Evolutionary conservation across 2,329 filamentous ascomycete genomes (phyloP), one percentile per base, ranked within the genome.

Genomic region (Blastomyces silverae): DNA sequence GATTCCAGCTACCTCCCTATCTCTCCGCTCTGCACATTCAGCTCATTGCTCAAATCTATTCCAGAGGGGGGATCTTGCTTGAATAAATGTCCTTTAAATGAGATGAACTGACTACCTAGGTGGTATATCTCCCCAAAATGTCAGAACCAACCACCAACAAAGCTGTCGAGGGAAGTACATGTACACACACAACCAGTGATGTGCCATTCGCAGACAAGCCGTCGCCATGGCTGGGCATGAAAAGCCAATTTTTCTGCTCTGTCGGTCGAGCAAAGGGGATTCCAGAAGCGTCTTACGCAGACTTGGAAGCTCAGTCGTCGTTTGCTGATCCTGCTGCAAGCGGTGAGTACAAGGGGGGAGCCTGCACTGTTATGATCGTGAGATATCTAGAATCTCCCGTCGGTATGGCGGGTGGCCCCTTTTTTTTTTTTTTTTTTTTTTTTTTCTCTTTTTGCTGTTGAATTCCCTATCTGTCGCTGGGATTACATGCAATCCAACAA

Each of bases 171-270:
- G 13, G 17, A 15, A 15, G 1, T 10, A 2, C 20, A 44, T 37
- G 1, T 10, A 2, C 20, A 44, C 56, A 52, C 10, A 34, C 5
- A 20, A 34, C 11, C 4, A 8, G 7, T 2, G 59, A 48, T 7
- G 37, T 15, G 11, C 42, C 42, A 17, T 61, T 61, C 20, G 5
- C 44, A 37, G 59, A 61, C 17, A 50, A 42, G 22, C 59, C 59
- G 11, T 42, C 42, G 10, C 59, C 59, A 61, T 61, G 59, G 59
- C 46, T 61, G 59, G 50, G 37, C n/a, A 48, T 61, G 42, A 61
- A 61, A 61, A 2, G 44, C 20, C 42, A 61, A 15, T 48, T 22
- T 25, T 61, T 61, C 28, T 48, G 42, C 25, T n/a, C 25, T 6
- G 28, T 61, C 28, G 42, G 42, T 37, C 44, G 59, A 4, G 44